These are phyloP conservation scores for Lactuca saligna DNA, from an alignment of 129 eudicot genomes.

Conservation along the genomic window DNA sequence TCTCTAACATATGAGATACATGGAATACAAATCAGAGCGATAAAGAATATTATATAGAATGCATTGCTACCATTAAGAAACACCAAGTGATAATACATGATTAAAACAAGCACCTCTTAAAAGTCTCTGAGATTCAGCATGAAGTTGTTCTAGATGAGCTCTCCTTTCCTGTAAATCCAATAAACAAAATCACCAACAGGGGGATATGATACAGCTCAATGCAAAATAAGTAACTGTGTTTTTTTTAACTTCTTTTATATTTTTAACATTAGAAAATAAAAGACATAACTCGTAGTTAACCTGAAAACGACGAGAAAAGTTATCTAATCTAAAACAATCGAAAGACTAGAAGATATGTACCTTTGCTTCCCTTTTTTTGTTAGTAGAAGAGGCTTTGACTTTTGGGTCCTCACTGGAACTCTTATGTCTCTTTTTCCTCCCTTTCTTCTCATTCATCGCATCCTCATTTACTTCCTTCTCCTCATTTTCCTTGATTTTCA, in stretches of 20 bases:
- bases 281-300: neutral
- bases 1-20: constrained; percentile 40
- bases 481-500: constrained; percentile 15
- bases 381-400: constrained; percentile 26
- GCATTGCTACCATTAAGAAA: constrained; percentile 10
- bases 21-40: neutral
- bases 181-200: constrained; percentile 5
- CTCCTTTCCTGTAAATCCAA: constrained; percentile 60
- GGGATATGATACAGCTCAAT: neutral
- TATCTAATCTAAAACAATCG: neutral
- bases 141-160: constrained; percentile 62
- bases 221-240: neutral
- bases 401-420: constrained; percentile 32
- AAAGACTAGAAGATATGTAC: constrained; percentile 15
- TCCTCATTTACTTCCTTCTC: constrained; percentile 30
- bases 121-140: constrained; percentile 79
- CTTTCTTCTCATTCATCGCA: constrained; percentile 39
- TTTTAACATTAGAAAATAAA: neutral
- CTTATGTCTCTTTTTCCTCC: constrained; percentile 46
- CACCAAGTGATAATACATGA: constrained; percentile 3
- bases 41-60: neutral
- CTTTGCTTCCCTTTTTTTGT: constrained; percentile 69
- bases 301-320: too few relatives aligned
- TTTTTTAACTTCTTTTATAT: neutral
- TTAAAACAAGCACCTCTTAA: constrained; percentile 58